Conservation (phyloP, 192 early-diverging fungal genomes). For the Diversispora eburnea region DNA sequence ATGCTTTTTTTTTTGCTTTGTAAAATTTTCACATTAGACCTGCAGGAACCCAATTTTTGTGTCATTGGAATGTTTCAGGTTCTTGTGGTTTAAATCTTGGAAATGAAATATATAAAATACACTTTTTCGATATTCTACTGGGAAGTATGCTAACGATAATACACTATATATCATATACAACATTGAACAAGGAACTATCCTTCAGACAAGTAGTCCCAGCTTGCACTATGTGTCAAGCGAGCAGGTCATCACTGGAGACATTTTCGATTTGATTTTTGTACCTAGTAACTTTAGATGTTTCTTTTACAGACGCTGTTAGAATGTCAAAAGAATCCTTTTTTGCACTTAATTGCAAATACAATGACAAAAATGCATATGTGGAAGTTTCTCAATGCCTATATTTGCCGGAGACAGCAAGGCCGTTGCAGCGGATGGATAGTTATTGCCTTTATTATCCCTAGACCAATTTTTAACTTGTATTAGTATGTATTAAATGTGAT, state of each 20-base stretch:
- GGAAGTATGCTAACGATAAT: too few relatives aligned
- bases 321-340: not conserved
- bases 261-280: slow-evolving; percentile 1
- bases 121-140: too few relatives aligned
- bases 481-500: slow-evolving; percentile 3
- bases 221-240: too few relatives aligned
- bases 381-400: not conserved
- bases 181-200: too few relatives aligned
- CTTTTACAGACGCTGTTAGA: not conserved
- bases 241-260: not conserved
- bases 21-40: too few relatives aligned
- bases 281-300: not conserved
- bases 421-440: not conserved
- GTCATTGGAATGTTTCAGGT: too few relatives aligned
- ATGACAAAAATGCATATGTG: slow-evolving; percentile 13
- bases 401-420: not conserved
- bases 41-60: too few relatives aligned
- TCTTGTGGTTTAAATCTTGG: too few relatives aligned
- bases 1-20: too few relatives aligned
- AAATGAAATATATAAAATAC: too few relatives aligned
- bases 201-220: too few relatives aligned
- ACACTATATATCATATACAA: too few relatives aligned
- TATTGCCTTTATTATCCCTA: not conserved
- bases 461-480: slow-evolving; percentile 12
- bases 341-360: slow-evolving; percentile 11